These are phyloP conservation scores for Exophiala spinifera DNA, from an alignment of 2,329 filamentous ascomycete species.

Conservation along the genomic window DNA sequence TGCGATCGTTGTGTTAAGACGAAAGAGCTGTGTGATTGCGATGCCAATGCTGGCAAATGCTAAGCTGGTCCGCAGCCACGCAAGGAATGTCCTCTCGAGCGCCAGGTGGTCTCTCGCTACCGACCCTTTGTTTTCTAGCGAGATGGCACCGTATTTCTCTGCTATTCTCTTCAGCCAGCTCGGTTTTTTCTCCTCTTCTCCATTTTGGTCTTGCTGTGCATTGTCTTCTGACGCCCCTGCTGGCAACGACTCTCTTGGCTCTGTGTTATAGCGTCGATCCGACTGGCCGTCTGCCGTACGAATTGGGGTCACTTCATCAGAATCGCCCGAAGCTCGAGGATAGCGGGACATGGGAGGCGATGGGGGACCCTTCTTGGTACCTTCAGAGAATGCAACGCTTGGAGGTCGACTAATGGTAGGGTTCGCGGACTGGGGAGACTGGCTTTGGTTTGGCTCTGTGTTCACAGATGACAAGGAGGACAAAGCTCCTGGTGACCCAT, in stretches of 20 bases:
- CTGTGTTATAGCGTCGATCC: conserved; percentile 24
- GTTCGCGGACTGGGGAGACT: neutral
- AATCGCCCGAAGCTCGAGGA: conserved; percentile 10
- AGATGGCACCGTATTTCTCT: conserved; percentile 61
- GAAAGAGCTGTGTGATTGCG: conserved; percentile 64
- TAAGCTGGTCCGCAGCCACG: conserved; percentile 64
- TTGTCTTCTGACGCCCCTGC: neutral
- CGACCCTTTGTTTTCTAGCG: conserved; percentile 65
- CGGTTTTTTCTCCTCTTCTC: conserved; percentile 12
- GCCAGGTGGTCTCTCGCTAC: conserved; percentile 65
- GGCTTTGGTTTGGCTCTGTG: neutral
- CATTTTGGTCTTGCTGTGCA: conserved; percentile 4
- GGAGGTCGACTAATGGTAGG: conserved; percentile 9
- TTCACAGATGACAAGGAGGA: neutral
- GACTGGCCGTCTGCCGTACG: conserved; percentile 19
- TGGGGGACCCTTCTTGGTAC: conserved; percentile 15
- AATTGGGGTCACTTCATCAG: conserved; percentile 28
- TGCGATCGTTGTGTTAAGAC: conserved; percentile 54
- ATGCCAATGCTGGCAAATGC: conserved; percentile 66
- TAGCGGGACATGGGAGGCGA: conserved; percentile 22
- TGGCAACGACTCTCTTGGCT: no score
- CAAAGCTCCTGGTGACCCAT: conserved; percentile 4
- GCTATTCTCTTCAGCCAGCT: conserved; percentile 49
- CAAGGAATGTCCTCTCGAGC: conserved; percentile 65
- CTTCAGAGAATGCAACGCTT: conserved; percentile 26